Percentiles rank a stretch among this genome's conserved stretches.
These are phyloP conservation scores for Kuraishia molischiana DNA, from an alignment of 805 yeast species.

Conservation along the genomic window DNA sequence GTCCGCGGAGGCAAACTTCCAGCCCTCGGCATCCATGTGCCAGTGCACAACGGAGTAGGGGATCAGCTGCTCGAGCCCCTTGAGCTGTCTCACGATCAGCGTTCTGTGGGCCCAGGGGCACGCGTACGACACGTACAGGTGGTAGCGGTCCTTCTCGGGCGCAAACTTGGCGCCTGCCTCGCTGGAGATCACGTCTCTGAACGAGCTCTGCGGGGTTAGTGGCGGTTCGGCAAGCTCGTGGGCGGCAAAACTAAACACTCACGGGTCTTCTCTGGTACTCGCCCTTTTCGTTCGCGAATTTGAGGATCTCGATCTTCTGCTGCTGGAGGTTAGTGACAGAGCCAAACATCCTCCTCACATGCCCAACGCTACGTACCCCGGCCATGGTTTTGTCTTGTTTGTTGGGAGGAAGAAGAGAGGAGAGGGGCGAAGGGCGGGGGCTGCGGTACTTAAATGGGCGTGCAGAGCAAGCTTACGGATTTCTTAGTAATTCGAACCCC, in stretches of 20 bases:
- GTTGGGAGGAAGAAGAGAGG: background rate
- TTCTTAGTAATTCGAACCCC: background rate
- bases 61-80: constrained; percentile 58
- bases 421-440: background rate
- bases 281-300: constrained; percentile 43
- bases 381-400: background rate
- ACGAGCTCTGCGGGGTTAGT: constrained; percentile 20
- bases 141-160: constrained; percentile 77
- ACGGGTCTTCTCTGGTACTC: constrained; percentile 42
- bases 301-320: constrained; percentile 30
- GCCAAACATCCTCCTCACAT: background rate
- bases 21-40: constrained; percentile 80
- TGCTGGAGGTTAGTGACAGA: constrained; percentile 1
- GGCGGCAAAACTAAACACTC: constrained; percentile 2
- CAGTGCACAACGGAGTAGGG: constrained; percentile 80
- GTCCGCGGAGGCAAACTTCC: constrained; percentile 61
- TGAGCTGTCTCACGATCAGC: constrained; percentile 59
- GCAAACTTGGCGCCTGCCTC: constrained; percentile 50
- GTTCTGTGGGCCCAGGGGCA: constrained; percentile 98
- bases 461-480: background rate
- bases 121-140: constrained; percentile 76
- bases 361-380: background rate
- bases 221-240: background rate
- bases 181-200: constrained; percentile 55
- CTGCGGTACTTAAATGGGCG: background rate